Percentiles rank a stretch among this genome's conserved stretches.
Evolutionary conservation across 2,329 filamentous ascomycete species (phyloP).

Genomic region (Cordyceps javanica): DNA sequence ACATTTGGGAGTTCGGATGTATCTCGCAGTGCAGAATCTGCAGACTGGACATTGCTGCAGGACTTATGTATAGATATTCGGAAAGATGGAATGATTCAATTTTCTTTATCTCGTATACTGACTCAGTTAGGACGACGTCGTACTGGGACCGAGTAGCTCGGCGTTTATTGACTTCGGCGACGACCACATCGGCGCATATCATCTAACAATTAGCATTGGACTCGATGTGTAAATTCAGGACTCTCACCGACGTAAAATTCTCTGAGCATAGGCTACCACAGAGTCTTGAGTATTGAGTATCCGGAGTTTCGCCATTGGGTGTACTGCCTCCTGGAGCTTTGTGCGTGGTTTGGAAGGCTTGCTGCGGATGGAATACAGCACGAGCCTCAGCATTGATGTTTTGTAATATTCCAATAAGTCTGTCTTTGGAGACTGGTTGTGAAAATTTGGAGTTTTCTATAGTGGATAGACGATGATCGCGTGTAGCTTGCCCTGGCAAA

Average conservation of each 20-base stretch:
- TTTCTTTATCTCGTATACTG: slow-evolving; percentile 49
- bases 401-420: not conserved
- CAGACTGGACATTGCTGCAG: slow-evolving; percentile 72
- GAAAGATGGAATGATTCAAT: slow-evolving; percentile 71
- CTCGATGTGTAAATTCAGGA: not conserved
- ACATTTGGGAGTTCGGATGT: slow-evolving; percentile 75
- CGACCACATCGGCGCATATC: slow-evolving; percentile 79
- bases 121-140: slow-evolving; percentile 46
- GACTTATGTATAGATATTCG: slow-evolving; percentile 68
- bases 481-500: not conserved
- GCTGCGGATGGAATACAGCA: not conserved
- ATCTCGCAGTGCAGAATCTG: slow-evolving; percentile 80
- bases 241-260: not conserved
- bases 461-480: not conserved
- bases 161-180: slow-evolving; percentile 67
- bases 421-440: not conserved
- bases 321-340: too few relatives aligned
- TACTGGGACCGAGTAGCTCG: slow-evolving; percentile 54
- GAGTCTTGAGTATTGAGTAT: not conserved
- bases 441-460: not conserved
- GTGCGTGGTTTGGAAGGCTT: not conserved
- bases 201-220: slow-evolving; percentile 38
- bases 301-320: not conserved
- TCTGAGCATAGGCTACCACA: not conserved
- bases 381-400: not conserved